Conservation (phyloP, 2,329 filamentous ascomycete species). For the Laburnicola sp. region DNA sequence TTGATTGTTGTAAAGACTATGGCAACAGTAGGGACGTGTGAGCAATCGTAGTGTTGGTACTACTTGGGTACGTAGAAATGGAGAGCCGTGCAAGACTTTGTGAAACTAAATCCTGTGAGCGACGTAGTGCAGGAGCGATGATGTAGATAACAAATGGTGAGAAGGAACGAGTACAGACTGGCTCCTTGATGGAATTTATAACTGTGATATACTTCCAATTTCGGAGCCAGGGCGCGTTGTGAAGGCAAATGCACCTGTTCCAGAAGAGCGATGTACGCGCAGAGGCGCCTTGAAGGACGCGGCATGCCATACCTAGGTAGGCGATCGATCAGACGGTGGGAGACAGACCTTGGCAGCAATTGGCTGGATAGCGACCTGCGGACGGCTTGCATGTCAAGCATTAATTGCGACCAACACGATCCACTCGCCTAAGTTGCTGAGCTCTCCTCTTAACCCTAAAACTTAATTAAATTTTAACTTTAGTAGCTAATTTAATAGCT, state of each 20-base stretch:
- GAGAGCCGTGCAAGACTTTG: constrained; percentile 7
- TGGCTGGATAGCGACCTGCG: constrained; percentile 7
- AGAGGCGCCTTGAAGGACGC: constrained; percentile 5
- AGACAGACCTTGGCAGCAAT: not conserved
- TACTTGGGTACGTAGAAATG: constrained; percentile 6
- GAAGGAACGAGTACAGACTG: constrained; percentile 1
- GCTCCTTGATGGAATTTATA: constrained; percentile 10
- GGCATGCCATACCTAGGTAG: not conserved
- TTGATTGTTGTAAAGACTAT: constrained; percentile 2
- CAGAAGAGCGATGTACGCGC: constrained; percentile 17
- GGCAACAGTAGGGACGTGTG: not conserved
- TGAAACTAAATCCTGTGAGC: constrained; percentile 15
- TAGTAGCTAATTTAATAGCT: too few species aligned
- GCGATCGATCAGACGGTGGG: not conserved
- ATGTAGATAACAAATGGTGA: constrained; percentile 8
- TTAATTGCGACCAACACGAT: constrained; percentile 16
- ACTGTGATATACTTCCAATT: not conserved
- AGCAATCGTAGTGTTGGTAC: constrained; percentile 4
- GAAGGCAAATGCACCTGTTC: constrained; percentile 12
- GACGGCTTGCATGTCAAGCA: constrained; percentile 10
- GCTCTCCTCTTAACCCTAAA: too few species aligned
- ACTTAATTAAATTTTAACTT: too few species aligned
- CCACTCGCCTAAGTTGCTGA: constrained; percentile 7
- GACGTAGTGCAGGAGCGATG: constrained; percentile 12
- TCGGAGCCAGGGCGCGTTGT: too few species aligned